Evolutionary conservation across 2,329 filamentous ascomycete genomes (phyloP), one percentile per base, ranked within the genome.

Genomic region (Diaporthe humulicola): DNA sequence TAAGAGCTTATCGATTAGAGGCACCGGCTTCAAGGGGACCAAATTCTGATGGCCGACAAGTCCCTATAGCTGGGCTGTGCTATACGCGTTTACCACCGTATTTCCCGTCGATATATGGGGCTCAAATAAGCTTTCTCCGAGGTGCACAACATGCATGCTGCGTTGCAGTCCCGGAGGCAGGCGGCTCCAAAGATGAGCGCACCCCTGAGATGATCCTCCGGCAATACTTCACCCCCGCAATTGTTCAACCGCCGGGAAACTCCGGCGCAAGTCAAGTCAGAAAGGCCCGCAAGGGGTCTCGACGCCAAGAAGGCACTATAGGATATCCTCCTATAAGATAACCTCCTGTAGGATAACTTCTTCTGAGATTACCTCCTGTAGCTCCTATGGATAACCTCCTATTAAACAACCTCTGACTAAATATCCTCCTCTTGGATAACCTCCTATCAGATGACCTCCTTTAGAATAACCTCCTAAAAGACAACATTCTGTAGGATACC

Each of bases 81-180:
- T 54, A 52, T 67, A 54, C 28, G 15, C 3, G 48, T 52, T 25
- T 15, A 52, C 14, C 45, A 15, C 45, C 45, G 22, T 50, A 12
- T 50, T 50, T 25, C 7, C 42, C 45, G 30, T 38, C 5, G 30
- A 38, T 25, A 15, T 40, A 40, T 54, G 64, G 64, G 64, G 64
- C 64, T 69, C 64, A 69, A 69, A 69, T 69, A 69, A 69, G 33
- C 30, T 69, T 69, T 54, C 17, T 28, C 30, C 48, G 48, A 69
- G 2, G 2, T 54, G 48, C 48, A 40, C 12, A 40, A 69, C 17
- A 15, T 19, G 28, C 45, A 52, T 38, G 33, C 45, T n/a, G 48
- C 33, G 64, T 28, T 36, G 9, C 33, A 28, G 48, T 36, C 6
- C 30, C 64, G 45, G 45, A 52, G 45, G 15, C 30, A 25, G 45